phyloP scores from a whole-genome alignment of 2,329 filamentous ascomycete species.

The Dactylonectria macrodidyma region DNA sequence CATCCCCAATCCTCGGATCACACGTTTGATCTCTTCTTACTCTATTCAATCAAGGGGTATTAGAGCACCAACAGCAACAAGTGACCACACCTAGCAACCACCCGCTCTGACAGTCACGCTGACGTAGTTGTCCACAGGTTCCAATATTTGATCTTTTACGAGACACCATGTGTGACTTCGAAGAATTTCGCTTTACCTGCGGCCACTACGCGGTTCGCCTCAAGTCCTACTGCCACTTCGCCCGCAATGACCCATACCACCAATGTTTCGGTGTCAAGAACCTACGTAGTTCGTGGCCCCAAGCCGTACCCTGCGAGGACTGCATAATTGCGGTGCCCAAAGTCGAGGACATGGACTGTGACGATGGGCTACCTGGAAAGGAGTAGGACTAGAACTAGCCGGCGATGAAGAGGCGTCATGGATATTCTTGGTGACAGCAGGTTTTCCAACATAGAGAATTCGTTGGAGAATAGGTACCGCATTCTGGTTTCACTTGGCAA shows the following conservation, averaged over 20 bases:
- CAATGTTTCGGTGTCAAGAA: conserved; percentile 78
- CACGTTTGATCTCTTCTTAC: not conserved
- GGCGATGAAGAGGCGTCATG: not conserved
- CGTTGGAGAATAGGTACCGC: not conserved
- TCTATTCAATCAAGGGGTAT: not conserved
- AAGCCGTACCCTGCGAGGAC: conserved; percentile 66
- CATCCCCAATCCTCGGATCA: not conserved
- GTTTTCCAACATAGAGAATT: not conserved
- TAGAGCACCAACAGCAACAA: not conserved
- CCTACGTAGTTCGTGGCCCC: conserved; percentile 72
- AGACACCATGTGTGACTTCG: conserved; percentile 77
- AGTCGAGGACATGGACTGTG: not conserved
- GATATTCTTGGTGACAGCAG: not conserved
- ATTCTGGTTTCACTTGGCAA: not conserved
- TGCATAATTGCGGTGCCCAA: conserved; percentile 52
- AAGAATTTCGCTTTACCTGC: conserved; percentile 78
- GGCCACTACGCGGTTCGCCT: conserved; percentile 72
- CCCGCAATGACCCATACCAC: conserved; percentile 80
- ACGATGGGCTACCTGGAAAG: not conserved
- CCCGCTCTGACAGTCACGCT: not conserved
- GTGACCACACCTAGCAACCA: not conserved
- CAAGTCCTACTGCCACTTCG: conserved; percentile 81
- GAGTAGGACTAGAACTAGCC: not conserved
- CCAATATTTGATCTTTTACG: not conserved
- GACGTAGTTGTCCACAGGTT: not conserved